phyloP scores from a whole-genome alignment of 495 filamentous ascomycete species.

The Glarea lozoyensis region DNA sequence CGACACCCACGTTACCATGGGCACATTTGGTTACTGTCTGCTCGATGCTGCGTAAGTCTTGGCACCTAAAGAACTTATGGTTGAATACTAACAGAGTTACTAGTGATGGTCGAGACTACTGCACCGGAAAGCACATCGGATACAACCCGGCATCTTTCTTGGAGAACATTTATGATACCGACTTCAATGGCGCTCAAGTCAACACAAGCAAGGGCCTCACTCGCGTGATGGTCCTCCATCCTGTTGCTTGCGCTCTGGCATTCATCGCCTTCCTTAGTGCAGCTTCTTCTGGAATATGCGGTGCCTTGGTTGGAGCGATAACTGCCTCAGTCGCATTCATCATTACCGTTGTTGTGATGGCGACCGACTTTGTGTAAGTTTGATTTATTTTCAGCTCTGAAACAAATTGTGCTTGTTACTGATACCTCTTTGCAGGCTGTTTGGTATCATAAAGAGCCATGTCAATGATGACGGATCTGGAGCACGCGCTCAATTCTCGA shows the following conservation, averaged over 20 bases:
- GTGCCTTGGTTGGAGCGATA: conserved; percentile 39
- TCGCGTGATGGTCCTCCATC: conserved; percentile 50
- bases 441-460: conserved; percentile 40
- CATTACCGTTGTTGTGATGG: conserved; percentile 42
- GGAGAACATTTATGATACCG: conserved; percentile 24
- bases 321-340: conserved; percentile 43
- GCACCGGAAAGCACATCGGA: conserved; percentile 36
- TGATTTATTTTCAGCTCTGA: too few relatives aligned
- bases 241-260: conserved; percentile 44
- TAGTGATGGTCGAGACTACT: conserved; percentile 30
- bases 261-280: conserved; percentile 51
- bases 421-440: too few relatives aligned
- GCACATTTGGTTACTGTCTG: conserved; percentile 49
- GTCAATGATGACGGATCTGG: conserved; percentile 32
- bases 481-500: conserved; percentile 32
- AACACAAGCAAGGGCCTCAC: conserved; percentile 41
- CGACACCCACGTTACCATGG: conserved; percentile 35
- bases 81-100: background rate
- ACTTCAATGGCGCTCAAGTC: conserved; percentile 28
- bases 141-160: conserved; percentile 42
- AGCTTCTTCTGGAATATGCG: conserved; percentile 43
- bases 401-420: too few relatives aligned
- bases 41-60: conserved; percentile 7
- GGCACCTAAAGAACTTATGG: background rate
- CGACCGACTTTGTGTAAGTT: conserved; percentile 45